A percentile compares a stretch with the other conserved stretches of the same genome.
These are phyloP conservation scores for Nematodospora valgi DNA, from an alignment of 805 yeast species.

Conservation along the genomic window DNA sequence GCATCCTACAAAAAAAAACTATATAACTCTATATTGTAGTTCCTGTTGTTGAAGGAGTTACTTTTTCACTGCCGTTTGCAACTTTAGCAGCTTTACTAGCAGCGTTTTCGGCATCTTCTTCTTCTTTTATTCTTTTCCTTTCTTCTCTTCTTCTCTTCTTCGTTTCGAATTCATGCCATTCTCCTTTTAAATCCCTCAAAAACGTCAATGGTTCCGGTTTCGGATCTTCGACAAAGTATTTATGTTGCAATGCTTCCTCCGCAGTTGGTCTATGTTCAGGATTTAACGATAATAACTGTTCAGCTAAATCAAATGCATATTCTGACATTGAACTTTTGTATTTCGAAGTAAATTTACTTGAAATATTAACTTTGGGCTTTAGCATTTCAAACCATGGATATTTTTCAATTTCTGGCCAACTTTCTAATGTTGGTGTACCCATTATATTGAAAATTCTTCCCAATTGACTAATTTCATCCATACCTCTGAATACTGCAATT, in stretches of 20 bases:
- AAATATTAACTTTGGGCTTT: constrained; percentile 48
- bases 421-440: constrained; percentile 77
- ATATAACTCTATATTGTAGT: too few species aligned
- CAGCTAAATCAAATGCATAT: constrained; percentile 63
- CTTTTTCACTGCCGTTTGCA: neutral
- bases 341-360: constrained; percentile 25
- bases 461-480: constrained; percentile 83
- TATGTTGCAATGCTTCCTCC: constrained; percentile 57
- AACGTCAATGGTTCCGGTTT: constrained; percentile 54
- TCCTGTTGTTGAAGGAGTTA: neutral
- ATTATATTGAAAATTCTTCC: constrained; percentile 70
- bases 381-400: constrained; percentile 93
- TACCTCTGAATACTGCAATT: constrained; percentile 79
- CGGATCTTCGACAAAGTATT: constrained; percentile 72
- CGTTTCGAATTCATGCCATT: constrained; percentile 97
- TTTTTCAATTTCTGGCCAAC: constrained; percentile 76
- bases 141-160: constrained; percentile 65
- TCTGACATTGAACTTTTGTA: constrained; percentile 43
- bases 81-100: constrained; percentile 5
- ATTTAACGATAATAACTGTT: constrained; percentile 58
- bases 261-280: constrained; percentile 71
- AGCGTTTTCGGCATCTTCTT: constrained; percentile 15
- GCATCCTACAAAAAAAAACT: too few species aligned
- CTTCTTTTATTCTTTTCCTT: constrained; percentile 36
- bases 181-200: constrained; percentile 62